These are phyloP conservation scores for Paradendryphiella salina DNA, from an alignment of 2,329 filamentous ascomycete species.

Conservation along the genomic window DNA sequence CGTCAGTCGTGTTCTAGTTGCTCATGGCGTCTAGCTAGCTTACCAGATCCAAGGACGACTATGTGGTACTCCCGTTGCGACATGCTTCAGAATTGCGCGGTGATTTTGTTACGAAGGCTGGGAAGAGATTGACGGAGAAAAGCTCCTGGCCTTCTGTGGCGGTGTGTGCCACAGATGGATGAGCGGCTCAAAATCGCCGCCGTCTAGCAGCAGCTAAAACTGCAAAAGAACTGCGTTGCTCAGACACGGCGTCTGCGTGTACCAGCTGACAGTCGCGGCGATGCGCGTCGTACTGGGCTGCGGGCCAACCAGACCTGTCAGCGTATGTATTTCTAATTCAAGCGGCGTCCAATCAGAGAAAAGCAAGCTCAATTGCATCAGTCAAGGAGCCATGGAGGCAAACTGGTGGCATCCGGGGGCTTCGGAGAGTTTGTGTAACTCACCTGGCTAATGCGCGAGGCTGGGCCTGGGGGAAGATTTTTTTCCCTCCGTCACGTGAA, in stretches of 20 bases:
- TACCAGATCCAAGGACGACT: slow-evolving; percentile 50
- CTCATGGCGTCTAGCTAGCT: slow-evolving; percentile 24
- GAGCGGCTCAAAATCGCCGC: slow-evolving; percentile 35
- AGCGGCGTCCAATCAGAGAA: slow-evolving; percentile 28
- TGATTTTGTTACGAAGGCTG: slow-evolving; percentile 15
- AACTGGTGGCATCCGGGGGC: slow-evolving; percentile 7
- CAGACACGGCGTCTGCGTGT: slow-evolving; percentile 26
- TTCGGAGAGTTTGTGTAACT: slow-evolving; percentile 5
- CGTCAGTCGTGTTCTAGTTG: slow-evolving; percentile 30
- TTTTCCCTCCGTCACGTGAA: slow-evolving; percentile 12
- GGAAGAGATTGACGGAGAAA: slow-evolving; percentile 16
- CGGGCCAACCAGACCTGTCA: slow-evolving; percentile 39
- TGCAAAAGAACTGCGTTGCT: slow-evolving; percentile 24
- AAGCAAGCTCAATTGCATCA: slow-evolving; percentile 10
- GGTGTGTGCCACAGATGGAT: slow-evolving; percentile 38
- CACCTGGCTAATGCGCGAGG: slow-evolving; percentile 11
- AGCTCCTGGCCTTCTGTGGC: slow-evolving; percentile 28
- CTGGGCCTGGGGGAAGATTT: slow-evolving; percentile 8
- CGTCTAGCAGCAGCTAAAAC: slow-evolving; percentile 29
- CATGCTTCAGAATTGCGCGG: slow-evolving; percentile 32
- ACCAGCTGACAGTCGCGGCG: slow-evolving; percentile 24
- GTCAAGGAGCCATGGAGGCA: slow-evolving; percentile 25
- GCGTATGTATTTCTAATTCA: slow-evolving; percentile 25
- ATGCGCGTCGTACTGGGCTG: slow-evolving; percentile 28
- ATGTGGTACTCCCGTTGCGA: slow-evolving; percentile 51